These are phyloP conservation scores for Teratosphaeria viscida DNA, from an alignment of 2,329 filamentous ascomycete genomes.

Conservation along the genomic window DNA sequence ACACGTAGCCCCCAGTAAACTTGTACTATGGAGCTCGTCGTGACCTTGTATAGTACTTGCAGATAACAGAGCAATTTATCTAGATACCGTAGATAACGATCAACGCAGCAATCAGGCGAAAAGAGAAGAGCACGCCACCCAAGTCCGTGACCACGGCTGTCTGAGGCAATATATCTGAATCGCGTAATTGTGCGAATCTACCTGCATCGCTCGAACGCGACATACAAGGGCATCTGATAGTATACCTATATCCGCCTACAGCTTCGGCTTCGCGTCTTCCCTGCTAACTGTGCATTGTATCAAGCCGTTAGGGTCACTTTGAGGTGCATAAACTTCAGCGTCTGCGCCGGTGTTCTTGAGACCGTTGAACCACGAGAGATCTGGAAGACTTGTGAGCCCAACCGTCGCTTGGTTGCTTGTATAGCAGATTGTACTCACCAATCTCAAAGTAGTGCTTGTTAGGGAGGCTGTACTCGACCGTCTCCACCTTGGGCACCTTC, in stretches of 20 bases:
- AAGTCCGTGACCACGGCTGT: too few species aligned
- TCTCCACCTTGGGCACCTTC: constrained; percentile 58
- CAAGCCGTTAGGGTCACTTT: constrained; percentile 84
- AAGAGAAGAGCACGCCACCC: too few species aligned
- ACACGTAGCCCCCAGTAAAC: not conserved
- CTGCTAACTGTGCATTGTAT: constrained; percentile 86
- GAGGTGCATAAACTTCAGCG: constrained; percentile 89
- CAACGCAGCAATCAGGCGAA: too few species aligned
- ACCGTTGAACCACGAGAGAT: constrained; percentile 93
- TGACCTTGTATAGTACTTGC: too few species aligned
- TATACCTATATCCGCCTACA: constrained; percentile 6
- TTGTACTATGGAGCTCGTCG: not conserved
- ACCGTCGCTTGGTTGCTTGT: not conserved
- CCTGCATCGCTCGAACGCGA: not conserved
- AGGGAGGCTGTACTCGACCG: constrained; percentile 73
- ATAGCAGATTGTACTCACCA: constrained; percentile 43
- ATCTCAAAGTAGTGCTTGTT: constrained; percentile 99
- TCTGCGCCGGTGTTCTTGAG: constrained; percentile 91
- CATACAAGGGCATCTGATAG: not conserved
- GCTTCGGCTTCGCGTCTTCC: constrained; percentile 24
- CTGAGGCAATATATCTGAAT: too few species aligned
- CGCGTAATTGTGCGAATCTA: not conserved
- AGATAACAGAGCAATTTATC: too few species aligned
- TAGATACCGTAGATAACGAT: too few species aligned
- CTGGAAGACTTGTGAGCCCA: constrained; percentile 35